Conservation (phyloP, 805 yeast species). For the Candida argentea region DNA sequence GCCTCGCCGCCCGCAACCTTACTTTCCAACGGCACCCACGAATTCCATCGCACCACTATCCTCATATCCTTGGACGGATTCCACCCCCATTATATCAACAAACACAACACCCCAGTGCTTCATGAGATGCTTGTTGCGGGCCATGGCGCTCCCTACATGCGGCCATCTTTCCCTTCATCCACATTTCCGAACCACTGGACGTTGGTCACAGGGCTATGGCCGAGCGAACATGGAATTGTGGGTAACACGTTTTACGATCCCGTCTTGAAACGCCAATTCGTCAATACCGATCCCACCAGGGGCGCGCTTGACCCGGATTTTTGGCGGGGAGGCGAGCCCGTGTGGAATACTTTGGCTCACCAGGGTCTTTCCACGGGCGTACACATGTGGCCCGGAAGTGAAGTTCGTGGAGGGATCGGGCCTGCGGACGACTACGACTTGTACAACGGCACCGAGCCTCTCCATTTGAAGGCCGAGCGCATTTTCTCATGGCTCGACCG, state of each 20-base stretch:
- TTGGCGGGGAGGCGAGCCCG: constrained; percentile 83
- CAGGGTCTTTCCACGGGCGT: constrained; percentile 61
- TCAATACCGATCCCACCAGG: constrained; percentile 45
- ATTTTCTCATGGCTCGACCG: constrained; percentile 60
- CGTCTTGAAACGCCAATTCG: constrained; percentile 40
- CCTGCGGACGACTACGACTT: constrained; percentile 49
- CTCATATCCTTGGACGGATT: constrained; percentile 80
- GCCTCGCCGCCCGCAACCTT: constrained; percentile 9
- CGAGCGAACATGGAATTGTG: constrained; percentile 78
- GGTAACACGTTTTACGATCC: constrained; percentile 77
- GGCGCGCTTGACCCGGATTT: constrained; percentile 46
- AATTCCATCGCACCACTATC: constrained; percentile 70
- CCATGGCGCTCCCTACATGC: constrained; percentile 72
- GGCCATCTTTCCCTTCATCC: constrained; percentile 79
- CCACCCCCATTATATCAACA: constrained; percentile 77
- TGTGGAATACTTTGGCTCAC: constrained; percentile 68
- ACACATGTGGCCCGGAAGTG: constrained; percentile 98
- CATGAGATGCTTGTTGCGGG: constrained; percentile 43
- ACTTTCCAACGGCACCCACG: constrained; percentile 53
- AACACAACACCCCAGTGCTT: constrained; percentile 59
- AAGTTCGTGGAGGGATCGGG: constrained; percentile 43
- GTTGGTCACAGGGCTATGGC: constrained; percentile 74
- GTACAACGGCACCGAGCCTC: constrained; percentile 54
- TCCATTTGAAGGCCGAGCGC: constrained; percentile 47
- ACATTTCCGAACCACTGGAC: constrained; percentile 94